A percentile compares a stretch with the other conserved stretches of the same genome.
Conservation (phyloP, 2,329 filamentous ascomycete species). For the Xylaria sp. region DNA sequence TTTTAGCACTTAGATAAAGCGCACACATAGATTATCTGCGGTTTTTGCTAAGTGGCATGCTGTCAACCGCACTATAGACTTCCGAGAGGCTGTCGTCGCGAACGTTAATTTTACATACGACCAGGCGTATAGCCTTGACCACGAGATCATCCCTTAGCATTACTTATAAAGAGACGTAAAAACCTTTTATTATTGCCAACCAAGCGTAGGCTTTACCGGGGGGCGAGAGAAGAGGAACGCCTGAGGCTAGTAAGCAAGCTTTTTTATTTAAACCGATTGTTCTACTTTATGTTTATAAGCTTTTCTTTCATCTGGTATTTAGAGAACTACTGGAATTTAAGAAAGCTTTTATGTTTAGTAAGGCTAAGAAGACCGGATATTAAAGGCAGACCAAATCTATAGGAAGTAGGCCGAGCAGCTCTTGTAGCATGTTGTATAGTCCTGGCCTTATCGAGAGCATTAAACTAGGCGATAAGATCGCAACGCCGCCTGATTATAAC, state of each 20-base stretch:
- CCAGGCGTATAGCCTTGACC: slow-evolving; percentile 64
- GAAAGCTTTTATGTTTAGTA: slow-evolving; percentile 46
- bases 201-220: slow-evolving; percentile 37
- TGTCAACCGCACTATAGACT: too few species aligned
- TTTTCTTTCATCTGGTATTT: slow-evolving; percentile 73
- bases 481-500: slow-evolving; percentile 56
- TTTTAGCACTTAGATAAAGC: too few species aligned
- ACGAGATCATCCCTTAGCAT: slow-evolving; percentile 51
- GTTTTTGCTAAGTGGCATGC: too few species aligned
- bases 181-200: slow-evolving; percentile 51
- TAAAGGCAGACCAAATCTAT: slow-evolving; percentile 38
- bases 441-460: slow-evolving; percentile 51
- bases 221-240: background rate
- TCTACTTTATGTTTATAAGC: slow-evolving; percentile 73
- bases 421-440: slow-evolving; percentile 15
- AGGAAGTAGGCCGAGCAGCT: background rate
- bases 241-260: slow-evolving; percentile 8
- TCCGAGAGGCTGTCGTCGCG: too few species aligned
- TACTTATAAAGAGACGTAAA: slow-evolving; percentile 66
- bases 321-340: slow-evolving; percentile 60
- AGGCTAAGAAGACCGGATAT: slow-evolving; percentile 48
- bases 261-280: slow-evolving; percentile 66
- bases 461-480: slow-evolving; percentile 61
- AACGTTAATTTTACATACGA: too few species aligned
- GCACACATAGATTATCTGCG: too few species aligned